Percentiles rank a stretch among this genome's conserved stretches.
Conservation (phyloP, 345 rosid genomes). For the Eucalyptus brandiana region DNA sequence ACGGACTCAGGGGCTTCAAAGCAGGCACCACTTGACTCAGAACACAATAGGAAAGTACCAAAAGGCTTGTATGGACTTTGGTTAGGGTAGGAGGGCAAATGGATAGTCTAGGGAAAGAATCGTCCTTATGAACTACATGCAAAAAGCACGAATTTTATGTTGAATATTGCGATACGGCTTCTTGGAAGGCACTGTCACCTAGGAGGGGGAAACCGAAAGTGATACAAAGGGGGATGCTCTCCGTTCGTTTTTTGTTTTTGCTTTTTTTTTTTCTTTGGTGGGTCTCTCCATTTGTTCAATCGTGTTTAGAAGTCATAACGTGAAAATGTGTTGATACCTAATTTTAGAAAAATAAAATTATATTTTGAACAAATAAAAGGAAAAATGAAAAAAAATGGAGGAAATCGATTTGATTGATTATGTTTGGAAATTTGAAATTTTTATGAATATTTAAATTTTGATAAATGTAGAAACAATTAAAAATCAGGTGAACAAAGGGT, state of each 20-base stretch:
- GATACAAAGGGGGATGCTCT: slow-evolving; percentile 43
- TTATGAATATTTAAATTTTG: too few species aligned
- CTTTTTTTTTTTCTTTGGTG: too few species aligned
- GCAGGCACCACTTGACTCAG: slow-evolving; percentile 18
- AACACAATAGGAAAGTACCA: slow-evolving; percentile 42
- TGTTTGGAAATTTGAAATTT: too few species aligned
- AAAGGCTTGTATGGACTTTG: slow-evolving; percentile 25
- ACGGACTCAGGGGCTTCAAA: slow-evolving; percentile 34
- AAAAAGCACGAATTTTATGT: slow-evolving; percentile 42
- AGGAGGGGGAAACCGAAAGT: slow-evolving; percentile 61
- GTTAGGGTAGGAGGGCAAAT: background rate
- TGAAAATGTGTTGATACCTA: too few species aligned
- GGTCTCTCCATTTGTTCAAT: background rate
- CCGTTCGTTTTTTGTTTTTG: too few species aligned
- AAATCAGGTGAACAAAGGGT: too few species aligned
- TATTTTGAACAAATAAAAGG: too few species aligned
- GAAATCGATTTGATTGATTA: too few species aligned
- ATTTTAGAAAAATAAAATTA: too few species aligned
- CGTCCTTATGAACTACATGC: slow-evolving; percentile 26
- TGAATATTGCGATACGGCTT: slow-evolving; percentile 10
- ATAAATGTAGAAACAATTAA: too few species aligned
- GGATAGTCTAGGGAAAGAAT: slow-evolving; percentile 9
- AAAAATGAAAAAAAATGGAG: too few species aligned
- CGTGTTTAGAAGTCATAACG: slow-evolving; percentile 42
- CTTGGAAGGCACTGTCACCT: slow-evolving; percentile 24